phyloP scores from a whole-genome alignment of 257 asterid species.

The Craterostigma plantagineum region DNA sequence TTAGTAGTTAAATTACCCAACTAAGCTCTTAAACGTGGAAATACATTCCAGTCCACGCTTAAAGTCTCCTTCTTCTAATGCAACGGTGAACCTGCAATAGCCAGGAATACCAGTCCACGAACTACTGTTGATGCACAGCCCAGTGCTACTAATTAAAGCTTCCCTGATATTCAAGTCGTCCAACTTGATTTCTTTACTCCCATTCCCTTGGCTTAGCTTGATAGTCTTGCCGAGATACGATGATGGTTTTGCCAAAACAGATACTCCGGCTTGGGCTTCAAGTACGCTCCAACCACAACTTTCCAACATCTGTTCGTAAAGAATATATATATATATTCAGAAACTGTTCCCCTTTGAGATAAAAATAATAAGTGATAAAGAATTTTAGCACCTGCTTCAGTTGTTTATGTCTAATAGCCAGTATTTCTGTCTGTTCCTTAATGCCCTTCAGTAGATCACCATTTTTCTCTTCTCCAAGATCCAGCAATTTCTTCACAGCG shows the following conservation, averaged over 20 bases:
- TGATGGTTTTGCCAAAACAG: constrained; percentile 66
- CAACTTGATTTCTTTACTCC: constrained; percentile 25
- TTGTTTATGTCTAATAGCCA: constrained; percentile 49
- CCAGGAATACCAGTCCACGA: constrained; percentile 88
- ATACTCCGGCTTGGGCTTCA: constrained; percentile 64
- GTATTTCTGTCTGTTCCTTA: constrained; percentile 37
- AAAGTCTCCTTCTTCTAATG: constrained; percentile 58
- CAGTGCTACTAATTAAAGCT: constrained; percentile 53
- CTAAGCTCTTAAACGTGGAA: constrained; percentile 35
- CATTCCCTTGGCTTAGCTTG: constrained; percentile 15
- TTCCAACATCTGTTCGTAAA: constrained; percentile 34
- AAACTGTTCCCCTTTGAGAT: background rate
- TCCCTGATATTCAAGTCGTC: constrained; percentile 75
- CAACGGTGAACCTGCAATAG: constrained; percentile 75
- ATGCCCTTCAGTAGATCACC: constrained; percentile 33
- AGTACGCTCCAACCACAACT: constrained; percentile 80
- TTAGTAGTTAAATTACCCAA: constrained; percentile 8
- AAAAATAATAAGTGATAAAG: background rate
- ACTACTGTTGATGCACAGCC: constrained; percentile 81
- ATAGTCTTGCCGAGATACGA: constrained; percentile 55
- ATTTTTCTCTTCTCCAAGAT: constrained; percentile 37
- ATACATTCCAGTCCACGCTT: constrained; percentile 72
- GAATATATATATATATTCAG: no score
- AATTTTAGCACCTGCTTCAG: constrained; percentile 55
- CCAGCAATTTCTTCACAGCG: constrained; percentile 66